Evolutionary conservation across 2,329 filamentous ascomycete genomes (phyloP).

Genomic region (Teratosphaeriaceae sp.): DNA sequence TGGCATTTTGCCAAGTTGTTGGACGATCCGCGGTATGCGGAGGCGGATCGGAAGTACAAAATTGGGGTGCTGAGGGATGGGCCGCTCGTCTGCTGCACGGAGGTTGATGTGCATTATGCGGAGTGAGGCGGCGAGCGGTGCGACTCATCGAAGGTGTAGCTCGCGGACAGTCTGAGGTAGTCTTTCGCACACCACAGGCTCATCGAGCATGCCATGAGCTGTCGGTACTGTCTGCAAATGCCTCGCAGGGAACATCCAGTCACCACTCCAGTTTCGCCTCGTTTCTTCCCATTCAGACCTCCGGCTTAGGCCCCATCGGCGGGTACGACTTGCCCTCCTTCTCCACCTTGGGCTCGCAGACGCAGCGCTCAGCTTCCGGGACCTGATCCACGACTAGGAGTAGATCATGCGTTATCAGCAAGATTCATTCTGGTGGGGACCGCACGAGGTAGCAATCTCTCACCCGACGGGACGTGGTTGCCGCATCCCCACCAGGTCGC

Average conservation of each 20-base stretch:
- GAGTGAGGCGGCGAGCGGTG: no score
- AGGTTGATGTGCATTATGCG: constrained; percentile 9
- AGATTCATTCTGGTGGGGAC: no score
- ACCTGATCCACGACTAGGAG: constrained; percentile 59
- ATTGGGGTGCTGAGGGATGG: constrained; percentile 17
- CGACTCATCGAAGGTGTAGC: not conserved
- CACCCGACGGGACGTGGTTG: not conserved
- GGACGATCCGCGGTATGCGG: constrained; percentile 19
- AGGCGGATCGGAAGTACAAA: constrained; percentile 18
- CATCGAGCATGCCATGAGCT: no score
- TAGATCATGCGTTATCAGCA: no score
- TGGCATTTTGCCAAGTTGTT: constrained; percentile 21
- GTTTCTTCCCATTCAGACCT: constrained; percentile 2
- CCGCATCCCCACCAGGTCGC: constrained; percentile 42
- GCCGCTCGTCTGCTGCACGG: constrained; percentile 17
- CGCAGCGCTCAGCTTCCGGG: constrained; percentile 55
- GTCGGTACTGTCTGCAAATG: no score
- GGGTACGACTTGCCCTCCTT: constrained; percentile 57
- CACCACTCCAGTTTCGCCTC: no score
- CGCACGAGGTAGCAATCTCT: constrained; percentile 36
- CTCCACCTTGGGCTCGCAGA: constrained; percentile 58
- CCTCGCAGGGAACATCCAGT: no score
- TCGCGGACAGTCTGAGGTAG: not conserved
- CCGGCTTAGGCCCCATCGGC: constrained; percentile 46
- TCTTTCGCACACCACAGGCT: not conserved